Base-by-base conservation (phyloP, 192 early-diverging fungal genomes). In the Haplosporangium gracile region DNA sequence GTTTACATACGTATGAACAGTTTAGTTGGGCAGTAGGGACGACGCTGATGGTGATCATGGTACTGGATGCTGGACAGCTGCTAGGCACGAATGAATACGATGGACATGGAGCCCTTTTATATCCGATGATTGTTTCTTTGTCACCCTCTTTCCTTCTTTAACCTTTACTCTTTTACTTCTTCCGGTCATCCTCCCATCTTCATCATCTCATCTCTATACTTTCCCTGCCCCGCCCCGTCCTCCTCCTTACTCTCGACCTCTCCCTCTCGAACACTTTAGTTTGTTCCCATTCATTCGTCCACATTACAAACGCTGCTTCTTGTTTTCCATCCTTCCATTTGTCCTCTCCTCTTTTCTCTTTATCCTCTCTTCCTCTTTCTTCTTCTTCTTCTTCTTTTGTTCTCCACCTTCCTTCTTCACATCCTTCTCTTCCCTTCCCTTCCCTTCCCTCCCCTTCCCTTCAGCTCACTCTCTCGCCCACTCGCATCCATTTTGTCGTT, bases 261-360 rank as follows among this genome's bases (percentile, higher is more conserved):
- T 43, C 10, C 45, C 76, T 70, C 68, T 39, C 55, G 74, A 26
- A 63, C 73, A 53, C 13, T 49, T 38, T 42, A 71, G n/a, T 45
- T 45, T 72, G 6, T 22, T 39, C 70, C 26, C 70, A 24, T 73
- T 43, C 73, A 53, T 32, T 57, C 32, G 53, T 51, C 15, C 42
- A 20, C 20, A 57, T 57, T 57, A 57, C 55, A 57, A 26, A 57
- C 55, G 55, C 55, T n/a, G n/a, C 55, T 57, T 57, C 49, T 51
- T 51, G 5, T 18, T 51, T 18, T 71, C 40, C 38, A 15, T 45
- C 34, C n/a, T 55, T 20, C 43, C 43, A 36, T 36, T 36, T 36
- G 6, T 39, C 32, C 7, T 36, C 34, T 55, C 24, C 36, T 20
- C 4, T 2, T 20, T 2, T 49, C 18, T 20, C 4, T 8, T 6